These are phyloP conservation scores for Amylocarpus encephaloides DNA, from an alignment of 2,329 filamentous ascomycete species.

Conservation along the genomic window DNA sequence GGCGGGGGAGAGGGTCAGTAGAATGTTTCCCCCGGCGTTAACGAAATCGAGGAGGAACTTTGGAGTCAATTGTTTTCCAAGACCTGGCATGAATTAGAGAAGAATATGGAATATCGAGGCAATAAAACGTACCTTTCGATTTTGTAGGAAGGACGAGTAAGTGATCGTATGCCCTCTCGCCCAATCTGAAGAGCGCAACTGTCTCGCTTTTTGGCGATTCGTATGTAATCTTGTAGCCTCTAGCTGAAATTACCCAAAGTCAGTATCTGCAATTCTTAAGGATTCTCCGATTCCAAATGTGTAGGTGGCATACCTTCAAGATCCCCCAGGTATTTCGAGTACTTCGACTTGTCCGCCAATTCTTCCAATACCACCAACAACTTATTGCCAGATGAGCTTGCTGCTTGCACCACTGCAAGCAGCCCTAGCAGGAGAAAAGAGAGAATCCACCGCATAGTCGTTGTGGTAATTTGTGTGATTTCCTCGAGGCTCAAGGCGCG, in stretches of 20 bases:
- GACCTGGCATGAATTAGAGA: constrained; percentile 44
- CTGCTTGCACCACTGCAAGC: constrained; percentile 61
- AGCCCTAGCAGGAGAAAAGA: constrained; percentile 64
- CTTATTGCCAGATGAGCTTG: constrained; percentile 72
- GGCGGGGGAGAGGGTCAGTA: constrained; percentile 74
- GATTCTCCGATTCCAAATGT: background rate
- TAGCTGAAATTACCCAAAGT: constrained; percentile 45
- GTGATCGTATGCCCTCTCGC: constrained; percentile 87
- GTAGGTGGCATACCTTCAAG: constrained; percentile 51
- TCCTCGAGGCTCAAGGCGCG: constrained; percentile 17
- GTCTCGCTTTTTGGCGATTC: constrained; percentile 76
- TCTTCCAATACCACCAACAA: constrained; percentile 85
- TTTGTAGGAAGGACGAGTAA: constrained; percentile 82
- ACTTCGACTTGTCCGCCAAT: constrained; percentile 69
- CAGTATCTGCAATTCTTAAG: constrained; percentile 13
- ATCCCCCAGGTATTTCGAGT: constrained; percentile 74
- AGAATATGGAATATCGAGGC: background rate
- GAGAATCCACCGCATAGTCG: constrained; percentile 65
- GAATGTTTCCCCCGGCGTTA: constrained; percentile 85
- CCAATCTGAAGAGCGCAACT: constrained; percentile 75
- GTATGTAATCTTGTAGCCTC: constrained; percentile 76
- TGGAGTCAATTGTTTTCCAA: constrained; percentile 82
- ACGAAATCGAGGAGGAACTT: constrained; percentile 84
- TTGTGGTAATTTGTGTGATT: constrained; percentile 22
- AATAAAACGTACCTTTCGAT: constrained; percentile 63